Evolutionary conservation across 225 moss, liverwort and hornwort species (phyloP).

Genomic region (Polytrichum commune): DNA sequence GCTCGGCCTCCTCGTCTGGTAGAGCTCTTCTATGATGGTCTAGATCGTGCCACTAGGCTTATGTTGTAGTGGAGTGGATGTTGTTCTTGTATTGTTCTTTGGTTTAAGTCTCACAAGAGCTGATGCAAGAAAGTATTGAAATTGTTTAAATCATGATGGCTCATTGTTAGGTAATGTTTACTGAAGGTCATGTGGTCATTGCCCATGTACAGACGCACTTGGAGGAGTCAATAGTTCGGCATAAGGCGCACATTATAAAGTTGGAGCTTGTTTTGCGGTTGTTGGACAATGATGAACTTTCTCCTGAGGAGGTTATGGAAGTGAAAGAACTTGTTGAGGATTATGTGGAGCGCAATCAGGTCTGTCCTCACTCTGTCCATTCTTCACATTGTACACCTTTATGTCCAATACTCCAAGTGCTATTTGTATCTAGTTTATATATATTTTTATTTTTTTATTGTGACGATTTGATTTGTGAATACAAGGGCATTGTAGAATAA

Average conservation of each 20-base stretch:
- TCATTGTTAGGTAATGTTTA: background rate
- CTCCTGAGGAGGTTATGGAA: conserved; percentile 86
- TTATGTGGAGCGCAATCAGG: conserved; percentile 98
- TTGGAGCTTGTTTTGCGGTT: conserved; percentile 85
- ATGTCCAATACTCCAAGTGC: too few species aligned
- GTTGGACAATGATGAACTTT: conserved; percentile 93
- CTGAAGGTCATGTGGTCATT: background rate
- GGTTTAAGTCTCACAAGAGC: too few species aligned
- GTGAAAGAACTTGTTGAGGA: conserved; percentile 91
- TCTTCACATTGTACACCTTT: too few species aligned
- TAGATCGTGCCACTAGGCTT: too few species aligned
- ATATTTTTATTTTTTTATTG: too few species aligned
- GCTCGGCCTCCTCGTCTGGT: conserved; percentile 95
- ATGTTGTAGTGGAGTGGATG: too few species aligned
- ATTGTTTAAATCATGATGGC: too few species aligned
- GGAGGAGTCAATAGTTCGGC: conserved; percentile 87
- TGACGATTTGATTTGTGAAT: too few species aligned
- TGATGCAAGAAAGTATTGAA: too few species aligned
- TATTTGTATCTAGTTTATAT: too few species aligned
- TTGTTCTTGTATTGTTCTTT: too few species aligned
- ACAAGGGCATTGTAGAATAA: too few species aligned
- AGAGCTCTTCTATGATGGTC: conserved; percentile 1
- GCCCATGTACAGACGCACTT: conserved; percentile 59
- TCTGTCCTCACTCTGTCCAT: conserved; percentile 10
- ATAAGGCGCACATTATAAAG: conserved; percentile 83